Conservation (phyloP, 306 rosid species). For the Pachyrhizus erosus region DNA sequence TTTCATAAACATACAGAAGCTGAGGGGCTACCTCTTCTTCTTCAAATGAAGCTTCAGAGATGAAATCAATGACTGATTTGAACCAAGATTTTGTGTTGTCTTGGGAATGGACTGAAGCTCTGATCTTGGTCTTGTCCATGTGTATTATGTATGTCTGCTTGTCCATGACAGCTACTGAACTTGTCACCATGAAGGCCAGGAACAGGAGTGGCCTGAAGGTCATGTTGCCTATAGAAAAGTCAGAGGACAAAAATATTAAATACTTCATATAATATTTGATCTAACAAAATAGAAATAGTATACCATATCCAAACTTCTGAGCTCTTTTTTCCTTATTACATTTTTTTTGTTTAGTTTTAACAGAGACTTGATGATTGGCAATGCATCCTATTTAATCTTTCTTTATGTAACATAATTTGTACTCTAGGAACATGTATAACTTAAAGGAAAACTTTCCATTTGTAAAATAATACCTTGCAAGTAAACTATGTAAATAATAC, state of each 20-base stretch:
- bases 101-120: constrained; percentile 37
- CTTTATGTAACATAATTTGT: not conserved
- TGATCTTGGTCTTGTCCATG: constrained; percentile 63
- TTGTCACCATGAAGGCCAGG: constrained; percentile 48
- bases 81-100: constrained; percentile 50
- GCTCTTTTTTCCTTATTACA: not conserved
- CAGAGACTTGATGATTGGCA: not conserved
- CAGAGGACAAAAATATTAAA: not conserved
- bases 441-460: not conserved
- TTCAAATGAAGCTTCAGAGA: constrained; percentile 33
- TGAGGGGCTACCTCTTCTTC: constrained; percentile 42
- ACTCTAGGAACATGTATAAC: not conserved
- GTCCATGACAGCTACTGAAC: constrained; percentile 46
- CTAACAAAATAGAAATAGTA: not conserved
- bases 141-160: constrained; percentile 63
- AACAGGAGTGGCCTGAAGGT: constrained; percentile 41
- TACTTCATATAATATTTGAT: not conserved
- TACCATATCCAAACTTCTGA: constrained; percentile 2
- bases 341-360: not conserved
- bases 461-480: not conserved
- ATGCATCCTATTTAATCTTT: not conserved
- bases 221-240: constrained; percentile 51
- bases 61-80: constrained; percentile 47
- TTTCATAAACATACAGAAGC: constrained; percentile 61
- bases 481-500: not conserved